Evolutionary conservation across 2,329 filamentous ascomycete species (phyloP), one percentile per base, ranked within the genome.

Genomic region (Microsporum audouinii): DNA sequence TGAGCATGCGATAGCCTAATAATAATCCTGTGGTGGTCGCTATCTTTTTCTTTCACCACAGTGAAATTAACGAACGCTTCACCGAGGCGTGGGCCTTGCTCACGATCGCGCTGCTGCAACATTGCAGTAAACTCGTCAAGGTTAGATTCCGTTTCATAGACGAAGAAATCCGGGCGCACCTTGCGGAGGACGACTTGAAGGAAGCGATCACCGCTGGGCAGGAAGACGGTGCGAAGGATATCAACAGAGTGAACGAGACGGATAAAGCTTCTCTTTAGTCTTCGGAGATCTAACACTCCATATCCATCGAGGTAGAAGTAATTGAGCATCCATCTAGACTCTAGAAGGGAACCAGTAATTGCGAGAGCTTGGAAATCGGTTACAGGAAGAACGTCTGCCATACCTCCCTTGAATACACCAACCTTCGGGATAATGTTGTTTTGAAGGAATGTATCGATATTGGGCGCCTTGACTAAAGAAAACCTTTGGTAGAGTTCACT

Each of bases 191-290:
- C 80, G 1, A 85, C 81, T 60, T 81, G 80, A 63, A 83, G 78
- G 66, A 79, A 82, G 41, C 76, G 74, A 4, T 74, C 75, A 27
- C 77, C 74, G 61, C 78, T 74, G 61, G 79, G 75, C 12, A 86
- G 77, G 64, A 88, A 88, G 3, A 87, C 81, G 0, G 85, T 88
- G 3, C 84, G 81, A 2, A 88, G 74, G 29, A 88, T 84, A 66
- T 87, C 84, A 68, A 87, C 84, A 5, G 76, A 76, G 2, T 78
- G 71, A 0, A 88, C 80, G 2, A 88, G 79, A 38, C 82, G 71
- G 60, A 75, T 64, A 60, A 74, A 76, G 59, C 72, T 73, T 41
- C 74, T 70, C 31, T 72, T 70, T 1, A 76, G 67, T 36, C 79
- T 73, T 29, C 86, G 76, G 10, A 77, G 76, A 8, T 75, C 71